Evolutionary conservation across 2,329 filamentous ascomycete genomes (phyloP), one percentile per base, ranked within the genome.

Genomic region (Penicillium sp.): DNA sequence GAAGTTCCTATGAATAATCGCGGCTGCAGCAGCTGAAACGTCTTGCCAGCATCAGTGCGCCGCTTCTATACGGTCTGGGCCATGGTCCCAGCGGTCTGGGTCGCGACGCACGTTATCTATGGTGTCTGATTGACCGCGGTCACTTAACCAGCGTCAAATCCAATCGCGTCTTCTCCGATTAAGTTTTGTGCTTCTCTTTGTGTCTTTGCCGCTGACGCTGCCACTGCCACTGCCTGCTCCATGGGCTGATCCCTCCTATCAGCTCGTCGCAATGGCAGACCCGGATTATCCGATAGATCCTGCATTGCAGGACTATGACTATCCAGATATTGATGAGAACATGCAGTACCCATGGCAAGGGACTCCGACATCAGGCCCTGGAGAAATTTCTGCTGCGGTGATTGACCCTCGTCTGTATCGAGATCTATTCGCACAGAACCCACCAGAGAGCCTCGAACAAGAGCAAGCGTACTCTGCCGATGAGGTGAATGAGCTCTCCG

Each of bases 371-470:
- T 27, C 44, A 7, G 30, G 33, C 8, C 16, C 41, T 7, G 40
- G 41, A 10, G 47, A 57, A 3, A 18, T 53, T 17, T 37, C 52
- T 33, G 36, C 54, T 9, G 54, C 59, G 1, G 56, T 59, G 35
- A 49, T 65, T 38, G 63, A 65, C 27, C 63, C 63, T 20, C 57
- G 60, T 30, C 50, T 65, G 32, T 65, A 62, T 41, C 53, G 43
- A 35, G 58, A 46, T 16, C 38, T 54, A 4, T 53, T 55, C 13
- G n/a, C 51, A 11, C 38, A 44, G 14, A 42, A 31, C 21, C 10
- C 11, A n/a, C 25, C 25, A 13, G 6, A n/a, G 25, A 27, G 5
- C 11, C 14, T 27, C 30, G 27, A 16, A 4, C 41, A 36, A 16
- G 45, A 42, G 17, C 45, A 54, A 17, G 21, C 37, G 3, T 19